phyloP scores from a whole-genome alignment of 2,329 filamentous ascomycete species.

The Fusarium verticillioides region DNA sequence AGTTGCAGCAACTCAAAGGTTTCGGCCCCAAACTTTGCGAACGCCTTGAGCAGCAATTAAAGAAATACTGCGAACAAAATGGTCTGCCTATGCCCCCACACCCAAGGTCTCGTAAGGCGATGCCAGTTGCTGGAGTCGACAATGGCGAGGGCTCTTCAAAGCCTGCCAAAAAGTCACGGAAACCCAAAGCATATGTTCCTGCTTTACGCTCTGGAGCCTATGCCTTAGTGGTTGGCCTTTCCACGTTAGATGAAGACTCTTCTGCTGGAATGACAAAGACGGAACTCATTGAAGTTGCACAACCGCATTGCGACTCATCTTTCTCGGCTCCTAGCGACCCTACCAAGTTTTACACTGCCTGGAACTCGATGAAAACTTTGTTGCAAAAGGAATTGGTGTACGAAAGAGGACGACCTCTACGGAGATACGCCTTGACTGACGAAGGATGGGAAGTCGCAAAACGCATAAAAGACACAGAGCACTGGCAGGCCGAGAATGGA shows the following conservation, averaged over 20 bases:
- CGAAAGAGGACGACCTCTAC: conserved; percentile 74
- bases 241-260: conserved; percentile 66
- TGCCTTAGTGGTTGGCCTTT: conserved; percentile 75
- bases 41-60: conserved; percentile 70
- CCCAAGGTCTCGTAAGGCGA: conserved; percentile 58
- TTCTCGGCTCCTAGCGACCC: conserved; percentile 75
- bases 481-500: conserved; percentile 47
- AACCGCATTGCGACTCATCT: conserved; percentile 77
- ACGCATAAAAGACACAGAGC: conserved; percentile 67
- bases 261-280: conserved; percentile 70
- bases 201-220: conserved; percentile 78
- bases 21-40: conserved; percentile 78
- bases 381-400: conserved; percentile 78
- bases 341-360: conserved; percentile 80
- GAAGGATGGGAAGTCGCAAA: conserved; percentile 81
- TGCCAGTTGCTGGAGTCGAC: conserved; percentile 45
- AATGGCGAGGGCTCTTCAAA: conserved; percentile 49
- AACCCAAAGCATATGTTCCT: conserved; percentile 77
- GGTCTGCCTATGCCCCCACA: conserved; percentile 74
- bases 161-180: conserved; percentile 67
- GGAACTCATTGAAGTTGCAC: conserved; percentile 74
- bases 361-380: conserved; percentile 84
- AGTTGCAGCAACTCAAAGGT: conserved; percentile 78
- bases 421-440: conserved; percentile 77
- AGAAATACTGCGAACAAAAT: conserved; percentile 72